Base-by-base conservation (phyloP, 352 stramenopile species). In the Globisporangium orthogonon region DNA sequence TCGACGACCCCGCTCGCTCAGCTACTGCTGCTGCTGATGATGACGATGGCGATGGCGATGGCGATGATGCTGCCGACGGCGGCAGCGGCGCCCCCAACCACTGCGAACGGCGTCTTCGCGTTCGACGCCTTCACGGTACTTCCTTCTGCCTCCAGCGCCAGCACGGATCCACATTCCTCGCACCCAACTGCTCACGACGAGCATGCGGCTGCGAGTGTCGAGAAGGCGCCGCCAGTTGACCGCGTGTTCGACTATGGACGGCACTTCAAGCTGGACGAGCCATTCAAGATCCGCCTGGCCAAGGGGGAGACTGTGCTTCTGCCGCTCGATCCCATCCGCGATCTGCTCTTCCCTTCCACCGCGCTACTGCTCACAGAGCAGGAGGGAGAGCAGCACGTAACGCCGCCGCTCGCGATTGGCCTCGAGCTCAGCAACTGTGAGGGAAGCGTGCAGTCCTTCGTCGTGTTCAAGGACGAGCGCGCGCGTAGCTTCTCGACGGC, bases 361-460 rank as follows among this genome's bases (percentile, higher is more conserved):
- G 28, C 40, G 1, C 6, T 46, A 2, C 4, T 49, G 7, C 13
- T 15, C 23, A 3, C 14, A 9, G 11, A 17, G 23, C 23, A 23
- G 1, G 35, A 9, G 7, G 39, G 1, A 17, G 35, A 41, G 0
- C 1, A 40, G 33, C 48, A 6, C 4, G 23, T 7, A 30, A 7
- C 35, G 37, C 46, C 14, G 45, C 51, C 51, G 2, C 10, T 66
- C 14, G 66, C 66, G 2, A 53, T 76, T 14, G 66, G 62, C 4
- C 69, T 74, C 28, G 69, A 76, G 35, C 51, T 76, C 18, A 76
- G 54, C 60, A 55, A 50, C 17, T 76, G 69, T 55, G 15, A 37
- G 7, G 69, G 69, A 29, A 56, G 50, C 28, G 35, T 74, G 41
- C 57, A 69, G 33, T 63, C 60, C 30, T 72, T 65, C 31, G 46